These are phyloP conservation scores for Suillus paluster DNA, from an alignment of 768 basidiomycete species.

Conservation along the genomic window DNA sequence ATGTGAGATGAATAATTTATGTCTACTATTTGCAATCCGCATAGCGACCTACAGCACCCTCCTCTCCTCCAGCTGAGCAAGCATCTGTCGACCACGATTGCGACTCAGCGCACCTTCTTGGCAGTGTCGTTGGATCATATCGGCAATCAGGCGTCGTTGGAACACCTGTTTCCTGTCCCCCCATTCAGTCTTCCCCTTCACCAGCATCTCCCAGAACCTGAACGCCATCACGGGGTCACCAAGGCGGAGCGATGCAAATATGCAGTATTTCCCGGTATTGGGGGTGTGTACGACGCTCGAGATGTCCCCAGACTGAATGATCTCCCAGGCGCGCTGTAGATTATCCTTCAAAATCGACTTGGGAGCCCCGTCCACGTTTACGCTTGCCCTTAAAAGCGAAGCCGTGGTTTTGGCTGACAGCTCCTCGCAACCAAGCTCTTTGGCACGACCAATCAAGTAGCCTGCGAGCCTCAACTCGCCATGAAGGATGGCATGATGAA, in stretches of 20 bases:
- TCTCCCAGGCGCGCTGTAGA: conserved; percentile 45
- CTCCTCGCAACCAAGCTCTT: conserved; percentile 35
- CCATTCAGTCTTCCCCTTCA: conserved; percentile 52
- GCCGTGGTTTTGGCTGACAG: conserved; percentile 55
- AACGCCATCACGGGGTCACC: conserved; percentile 57
- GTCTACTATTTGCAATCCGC: conserved; percentile 17
- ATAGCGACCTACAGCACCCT: conserved; percentile 15
- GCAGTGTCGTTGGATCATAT: conserved; percentile 35
- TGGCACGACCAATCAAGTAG: conserved; percentile 46
- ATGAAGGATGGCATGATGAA: conserved; percentile 58
- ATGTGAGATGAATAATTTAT: conserved; percentile 6
- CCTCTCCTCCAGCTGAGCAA: conserved; percentile 22
- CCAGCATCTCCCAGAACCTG: conserved; percentile 59
- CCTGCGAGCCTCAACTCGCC: conserved; percentile 48
- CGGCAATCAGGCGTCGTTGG: conserved; percentile 47
- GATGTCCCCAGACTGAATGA: conserved; percentile 45
- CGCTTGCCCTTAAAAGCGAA: conserved; percentile 48
- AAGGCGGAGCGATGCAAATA: conserved; percentile 52
- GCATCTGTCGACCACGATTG: conserved; percentile 22
- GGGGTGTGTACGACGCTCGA: conserved; percentile 44
- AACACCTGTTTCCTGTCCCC: conserved; percentile 47
- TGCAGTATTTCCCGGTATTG: conserved; percentile 55
- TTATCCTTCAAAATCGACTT: conserved; percentile 31
- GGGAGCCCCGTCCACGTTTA: conserved; percentile 33
- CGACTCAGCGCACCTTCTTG: conserved; percentile 29